Percentiles rank a stretch among this genome's conserved stretches.
These are phyloP conservation scores for Sporisorium iseilematis-ciliati DNA, from an alignment of 1,284 basidiomycete species.

Conservation along the genomic window DNA sequence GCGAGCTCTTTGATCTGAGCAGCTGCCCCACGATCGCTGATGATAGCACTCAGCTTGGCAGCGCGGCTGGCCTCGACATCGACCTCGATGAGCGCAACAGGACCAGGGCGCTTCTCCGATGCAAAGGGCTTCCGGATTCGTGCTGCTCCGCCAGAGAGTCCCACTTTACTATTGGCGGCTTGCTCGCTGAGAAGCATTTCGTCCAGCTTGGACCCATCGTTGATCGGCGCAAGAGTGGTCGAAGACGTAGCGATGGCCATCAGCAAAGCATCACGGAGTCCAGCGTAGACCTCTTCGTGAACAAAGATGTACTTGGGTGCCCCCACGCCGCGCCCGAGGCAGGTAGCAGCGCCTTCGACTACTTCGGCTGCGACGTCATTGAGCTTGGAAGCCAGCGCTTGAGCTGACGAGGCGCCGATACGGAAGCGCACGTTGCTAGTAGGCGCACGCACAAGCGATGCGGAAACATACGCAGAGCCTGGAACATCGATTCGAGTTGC, in stretches of 20 bases:
- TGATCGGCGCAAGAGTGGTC: constrained; percentile 12
- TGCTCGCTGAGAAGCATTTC: constrained; percentile 11
- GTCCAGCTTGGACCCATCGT: constrained; percentile 18
- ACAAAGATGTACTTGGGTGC: constrained; percentile 26
- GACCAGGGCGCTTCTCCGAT: constrained; percentile 18
- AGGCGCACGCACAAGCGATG: constrained; percentile 6
- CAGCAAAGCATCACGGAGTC: constrained; percentile 13
- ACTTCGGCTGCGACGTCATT: constrained; percentile 11
- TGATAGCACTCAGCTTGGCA: constrained; percentile 13
- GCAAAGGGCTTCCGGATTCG: constrained; percentile 22
- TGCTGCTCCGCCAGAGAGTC: constrained; percentile 1
- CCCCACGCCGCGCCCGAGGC: constrained; percentile 16
- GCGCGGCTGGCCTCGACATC: constrained; percentile 14
- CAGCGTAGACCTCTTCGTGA: constrained; percentile 13
- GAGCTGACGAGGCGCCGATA: background rate
- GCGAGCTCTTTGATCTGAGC: constrained; percentile 16
- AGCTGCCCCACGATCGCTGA: constrained; percentile 15
- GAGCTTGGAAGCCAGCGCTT: constrained; percentile 6
- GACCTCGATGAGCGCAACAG: constrained; percentile 14
- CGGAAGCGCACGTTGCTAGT: background rate
- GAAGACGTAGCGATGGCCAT: constrained; percentile 19
- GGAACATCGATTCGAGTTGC: constrained; percentile 8
- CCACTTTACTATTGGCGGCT: constrained; percentile 6
- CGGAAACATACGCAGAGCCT: constrained; percentile 14
- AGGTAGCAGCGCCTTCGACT: constrained; percentile 10